phyloP scores from a whole-genome alignment of 2,329 filamentous ascomycete species.

The Talaromyces marneffei region DNA sequence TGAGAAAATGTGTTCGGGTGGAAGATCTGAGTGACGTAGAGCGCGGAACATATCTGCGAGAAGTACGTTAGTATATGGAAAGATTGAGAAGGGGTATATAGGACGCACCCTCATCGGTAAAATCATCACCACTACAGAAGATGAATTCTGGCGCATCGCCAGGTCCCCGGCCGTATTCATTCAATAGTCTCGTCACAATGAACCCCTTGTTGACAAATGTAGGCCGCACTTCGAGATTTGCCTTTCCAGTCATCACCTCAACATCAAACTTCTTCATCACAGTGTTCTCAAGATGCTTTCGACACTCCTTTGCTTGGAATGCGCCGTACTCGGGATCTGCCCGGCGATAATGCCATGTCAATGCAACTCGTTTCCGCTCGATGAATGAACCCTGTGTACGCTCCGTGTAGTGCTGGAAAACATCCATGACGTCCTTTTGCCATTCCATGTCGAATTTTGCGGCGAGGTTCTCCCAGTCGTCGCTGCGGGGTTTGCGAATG shows the following conservation, averaged over 20 bases:
- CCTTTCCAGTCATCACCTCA: constrained; percentile 95
- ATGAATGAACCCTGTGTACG: constrained; percentile 84
- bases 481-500: constrained; percentile 70
- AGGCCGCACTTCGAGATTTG: constrained; percentile 93
- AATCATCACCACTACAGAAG: constrained; percentile 88
- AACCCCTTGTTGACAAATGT: constrained; percentile 98
- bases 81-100: constrained; percentile 3
- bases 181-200: constrained; percentile 77
- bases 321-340: constrained; percentile 80
- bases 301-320: constrained; percentile 73
- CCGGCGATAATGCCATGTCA: constrained; percentile 96
- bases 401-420: constrained; percentile 86
- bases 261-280: constrained; percentile 79
- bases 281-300: constrained; percentile 70
- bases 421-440: constrained; percentile 76
- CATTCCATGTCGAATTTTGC: constrained; percentile 85
- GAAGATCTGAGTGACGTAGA: constrained; percentile 54
- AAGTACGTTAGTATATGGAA: background rate
- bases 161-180: constrained; percentile 56
- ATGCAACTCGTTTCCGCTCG: constrained; percentile 85
- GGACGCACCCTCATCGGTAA: constrained; percentile 82
- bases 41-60: constrained; percentile 72
- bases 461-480: constrained; percentile 82
- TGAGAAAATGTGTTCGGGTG: constrained; percentile 69
- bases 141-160: constrained; percentile 71